Evolutionary conservation across 805 yeast genomes (phyloP), one percentile per base, ranked within the genome.

Genomic region (Blastobotrys muscicola): DNA sequence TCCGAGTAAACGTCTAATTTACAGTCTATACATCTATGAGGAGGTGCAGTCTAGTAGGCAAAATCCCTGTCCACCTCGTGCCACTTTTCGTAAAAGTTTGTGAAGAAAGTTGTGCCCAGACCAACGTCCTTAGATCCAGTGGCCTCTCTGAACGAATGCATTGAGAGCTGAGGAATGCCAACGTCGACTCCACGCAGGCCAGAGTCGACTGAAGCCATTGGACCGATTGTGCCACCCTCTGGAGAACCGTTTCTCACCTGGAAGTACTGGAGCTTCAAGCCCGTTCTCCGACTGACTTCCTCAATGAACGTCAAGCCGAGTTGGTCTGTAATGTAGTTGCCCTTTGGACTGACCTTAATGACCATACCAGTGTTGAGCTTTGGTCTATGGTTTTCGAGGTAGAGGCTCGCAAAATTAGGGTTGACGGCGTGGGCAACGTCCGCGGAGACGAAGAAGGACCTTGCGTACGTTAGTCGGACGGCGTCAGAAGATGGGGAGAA

Each of bases 221-320:
- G 95, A 0, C 95, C 95, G 57, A 86, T 84, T 23, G 95, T 85
- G 33, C 94, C 94, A 29, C 95, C 95, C 1, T 87, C 80, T 58
- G 92, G 75, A 11, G 84, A 74, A 59, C 80, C 89, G 64, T 86
- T 85, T 62, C 92, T 76, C 60, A 84, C 82, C 58, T 85, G 95
- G 78, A 85, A 85, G 63, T 57, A 79, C 65, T 86, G 95, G 26
- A 85, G 51, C 43, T 67, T 64, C 58, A 82, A 86, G 41, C 70
- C 81, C 48, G 83, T 78, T 42, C 65, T 58, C 45, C 74, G 66
- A 2, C 86, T 94, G 50, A 85, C 59, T 54, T 80, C 81, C 60
- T 82, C 84, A 39, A 77, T 69, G 40, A 86, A 66, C 0, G 90
- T 82, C 14, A 75, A 62, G 12, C 90, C 85, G 38, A 78, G 77